Base-by-base conservation (phyloP, 805 yeast genomes). In the Monosporozyma siamensis region DNA sequence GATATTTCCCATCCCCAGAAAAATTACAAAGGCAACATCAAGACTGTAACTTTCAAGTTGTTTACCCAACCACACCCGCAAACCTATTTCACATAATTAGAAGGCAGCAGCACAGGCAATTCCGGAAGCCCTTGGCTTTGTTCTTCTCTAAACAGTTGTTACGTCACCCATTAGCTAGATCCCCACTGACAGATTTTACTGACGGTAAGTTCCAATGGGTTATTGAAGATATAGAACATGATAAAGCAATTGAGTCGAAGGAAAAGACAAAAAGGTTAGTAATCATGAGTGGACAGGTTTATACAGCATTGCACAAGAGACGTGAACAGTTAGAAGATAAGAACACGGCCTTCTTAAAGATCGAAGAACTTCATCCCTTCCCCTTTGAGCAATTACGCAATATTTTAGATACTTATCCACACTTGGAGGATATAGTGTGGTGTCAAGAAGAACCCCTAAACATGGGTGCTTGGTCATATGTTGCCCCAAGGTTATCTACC, bases 41-140 rank as follows among this genome's bases (percentile, higher is more conserved):
- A 73, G 98, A 92, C 64, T 81, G 94, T 75, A 92, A 92, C 74
- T 82, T 89, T 82, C 98, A 94, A 71, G 78, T 92, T 63, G 97
- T 89, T 15, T 92, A 92, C 71, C 97, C 98, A 68, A 84, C 97
- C 26, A 92, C 97, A 11, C 98, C 98, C 48, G 86, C 97, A 39
- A 89, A 88, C 65, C 65, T 88, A 65, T 92, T 92, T 95, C 99
- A 92, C 66, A 72, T 89, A 61, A 70, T 90, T 66, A 85, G 99
- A 77, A 84, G 99, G 74, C 98, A 92, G 76, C 89, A 88, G 88
- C 97, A 90, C 70, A 86, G 98, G 70, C 97, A 90, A 72, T 92
- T 92, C 75, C 82, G 98, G 74, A 82, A 83, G 67, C 92, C 98
- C 45, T 74, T 92, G 70, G 71, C 78, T 43, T 60, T 86, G 50